Conservation (phyloP, 139 green algal genomes). For the Picochlorum sp. region DNA sequence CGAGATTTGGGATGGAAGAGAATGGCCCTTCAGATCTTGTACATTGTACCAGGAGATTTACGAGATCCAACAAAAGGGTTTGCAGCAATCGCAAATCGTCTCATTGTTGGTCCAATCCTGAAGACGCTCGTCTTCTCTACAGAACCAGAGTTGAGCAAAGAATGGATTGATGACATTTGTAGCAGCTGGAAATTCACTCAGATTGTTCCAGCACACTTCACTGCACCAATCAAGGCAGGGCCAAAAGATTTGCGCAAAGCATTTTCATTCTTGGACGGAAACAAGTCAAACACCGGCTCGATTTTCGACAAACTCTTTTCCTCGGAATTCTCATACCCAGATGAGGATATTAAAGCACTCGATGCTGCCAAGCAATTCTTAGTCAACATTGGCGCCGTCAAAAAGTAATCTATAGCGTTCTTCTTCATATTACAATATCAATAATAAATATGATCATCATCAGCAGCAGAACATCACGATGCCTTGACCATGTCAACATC, state of each 20-base stretch:
- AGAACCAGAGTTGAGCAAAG: slow-evolving; percentile 15
- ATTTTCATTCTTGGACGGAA: slow-evolving; percentile 33
- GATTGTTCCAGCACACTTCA: slow-evolving; percentile 88
- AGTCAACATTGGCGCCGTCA: slow-evolving; percentile 29
- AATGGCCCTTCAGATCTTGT: slow-evolving; percentile 88
- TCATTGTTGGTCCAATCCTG: slow-evolving; percentile 85
- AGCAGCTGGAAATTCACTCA: slow-evolving; percentile 70
- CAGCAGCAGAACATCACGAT: background rate
- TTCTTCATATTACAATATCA: background rate
- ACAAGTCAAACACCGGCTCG: background rate
- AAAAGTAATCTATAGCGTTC: slow-evolving; percentile 8
- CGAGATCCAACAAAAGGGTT: slow-evolving; percentile 59
- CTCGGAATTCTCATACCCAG: slow-evolving; percentile 8
- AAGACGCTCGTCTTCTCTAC: slow-evolving; percentile 84
- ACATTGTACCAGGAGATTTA: slow-evolving; percentile 71
- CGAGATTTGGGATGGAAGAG: slow-evolving; percentile 66
- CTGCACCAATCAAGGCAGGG: slow-evolving; percentile 54
- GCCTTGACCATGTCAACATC: background rate
- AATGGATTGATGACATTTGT: slow-evolving; percentile 76
- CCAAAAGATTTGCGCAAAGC: slow-evolving; percentile 34
- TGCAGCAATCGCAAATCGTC: slow-evolving; percentile 45
- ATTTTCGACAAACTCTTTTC: slow-evolving; percentile 15
- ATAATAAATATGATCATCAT: background rate
- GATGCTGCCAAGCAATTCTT: slow-evolving; percentile 25
- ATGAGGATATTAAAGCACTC: slow-evolving; percentile 37